Percentiles rank a stretch among this genome's conserved stretches.
phyloP scores from a whole-genome alignment of 2,329 filamentous ascomycete species.

The Dactylellina cionopaga region DNA sequence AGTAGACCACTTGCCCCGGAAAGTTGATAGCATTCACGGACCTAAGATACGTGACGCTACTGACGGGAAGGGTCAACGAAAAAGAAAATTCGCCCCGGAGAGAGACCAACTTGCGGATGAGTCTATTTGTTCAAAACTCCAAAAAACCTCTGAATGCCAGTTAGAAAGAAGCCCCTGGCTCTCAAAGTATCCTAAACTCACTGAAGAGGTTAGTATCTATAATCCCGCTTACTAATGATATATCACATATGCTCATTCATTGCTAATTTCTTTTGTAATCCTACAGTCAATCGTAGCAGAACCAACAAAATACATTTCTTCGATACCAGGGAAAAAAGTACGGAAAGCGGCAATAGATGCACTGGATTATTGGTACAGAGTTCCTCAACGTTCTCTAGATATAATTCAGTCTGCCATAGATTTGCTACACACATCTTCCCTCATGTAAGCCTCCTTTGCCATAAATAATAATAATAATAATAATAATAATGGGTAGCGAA shows the following conservation, averaged over 20 bases:
- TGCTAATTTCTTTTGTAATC: no score
- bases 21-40: no score
- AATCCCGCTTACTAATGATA: no score
- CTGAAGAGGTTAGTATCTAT: no score
- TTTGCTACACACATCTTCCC: constrained; percentile 21
- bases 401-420: constrained; percentile 7
- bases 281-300: not conserved
- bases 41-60: no score
- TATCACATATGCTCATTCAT: no score
- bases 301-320: constrained; percentile 8
- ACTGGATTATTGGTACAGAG: constrained; percentile 22
- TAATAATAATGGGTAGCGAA: no score
- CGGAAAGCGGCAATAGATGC: constrained; percentile 10
- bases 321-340: constrained; percentile 5
- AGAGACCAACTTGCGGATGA: no score
- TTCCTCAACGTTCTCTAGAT: constrained; percentile 12
- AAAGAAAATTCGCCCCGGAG: constrained; percentile 7
- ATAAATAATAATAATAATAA: no score
- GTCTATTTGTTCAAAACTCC: not conserved
- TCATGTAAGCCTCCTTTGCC: constrained; percentile 9
- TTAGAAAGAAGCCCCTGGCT: no score
- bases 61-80: not conserved
- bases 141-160: no score
- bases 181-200: no score
- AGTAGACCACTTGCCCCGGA: constrained; percentile 6